phyloP scores from a whole-genome alignment of 495 filamentous ascomycete species.

The Penicillium antarcticum region DNA sequence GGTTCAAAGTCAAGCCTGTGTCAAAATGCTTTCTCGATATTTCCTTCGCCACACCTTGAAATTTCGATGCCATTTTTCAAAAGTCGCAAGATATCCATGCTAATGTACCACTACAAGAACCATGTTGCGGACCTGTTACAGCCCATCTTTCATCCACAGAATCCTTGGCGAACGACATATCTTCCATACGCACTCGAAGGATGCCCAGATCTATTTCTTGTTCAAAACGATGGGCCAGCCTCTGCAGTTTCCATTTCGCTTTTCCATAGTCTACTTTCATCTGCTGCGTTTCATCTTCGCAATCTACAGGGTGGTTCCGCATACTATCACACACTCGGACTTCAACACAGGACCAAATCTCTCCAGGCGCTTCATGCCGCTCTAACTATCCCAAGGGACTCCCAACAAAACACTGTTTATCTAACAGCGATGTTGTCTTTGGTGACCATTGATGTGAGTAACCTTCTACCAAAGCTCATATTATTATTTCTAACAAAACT shows the following conservation, averaged over 20 bases:
- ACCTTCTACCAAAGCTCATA: too few species aligned
- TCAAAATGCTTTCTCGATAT: background rate
- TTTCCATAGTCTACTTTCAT: conserved; percentile 9
- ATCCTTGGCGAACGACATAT: conserved; percentile 13
- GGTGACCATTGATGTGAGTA: conserved; percentile 10
- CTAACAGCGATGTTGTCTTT: conserved; percentile 6
- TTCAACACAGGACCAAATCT: conserved; percentile 5
- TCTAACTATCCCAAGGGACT: background rate
- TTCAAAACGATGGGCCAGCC: background rate
- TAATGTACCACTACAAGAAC: conserved; percentile 11
- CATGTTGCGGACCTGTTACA: conserved; percentile 12
- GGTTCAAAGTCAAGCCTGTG: background rate
- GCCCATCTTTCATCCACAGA: conserved; percentile 6
- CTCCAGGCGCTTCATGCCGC: conserved; percentile 1
- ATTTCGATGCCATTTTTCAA: conserved; percentile 2
- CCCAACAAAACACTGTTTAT: background rate
- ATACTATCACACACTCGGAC: conserved; percentile 2
- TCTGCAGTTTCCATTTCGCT: conserved; percentile 5
- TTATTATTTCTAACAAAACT: background rate
- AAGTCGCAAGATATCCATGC: conserved; percentile 1
- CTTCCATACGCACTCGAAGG: conserved; percentile 8
- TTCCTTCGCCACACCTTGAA: background rate
- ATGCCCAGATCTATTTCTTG: background rate
- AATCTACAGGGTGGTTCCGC: background rate
- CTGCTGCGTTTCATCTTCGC: conserved; percentile 10